Percentiles rank a stretch among this genome's conserved stretches.
Evolutionary conservation across 345 rosid species (phyloP).

Genomic region (Sisymbrium altissimum): DNA sequence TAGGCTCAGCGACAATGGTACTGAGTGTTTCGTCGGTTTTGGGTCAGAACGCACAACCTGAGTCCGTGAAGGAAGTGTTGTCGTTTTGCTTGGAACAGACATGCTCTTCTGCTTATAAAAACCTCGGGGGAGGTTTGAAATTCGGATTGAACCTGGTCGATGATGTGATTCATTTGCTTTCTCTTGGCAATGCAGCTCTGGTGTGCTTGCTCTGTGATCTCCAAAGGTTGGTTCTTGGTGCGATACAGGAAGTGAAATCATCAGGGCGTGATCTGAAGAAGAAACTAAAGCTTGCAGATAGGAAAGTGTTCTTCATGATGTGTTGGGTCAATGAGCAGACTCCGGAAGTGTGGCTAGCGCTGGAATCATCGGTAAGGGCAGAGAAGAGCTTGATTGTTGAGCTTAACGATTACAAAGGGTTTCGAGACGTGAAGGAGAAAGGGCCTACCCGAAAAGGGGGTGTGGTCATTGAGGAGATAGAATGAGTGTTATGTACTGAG

Average conservation of each 20-base stretch:
- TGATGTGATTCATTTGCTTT: conserved; percentile 51
- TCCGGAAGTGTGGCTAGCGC: conserved; percentile 53
- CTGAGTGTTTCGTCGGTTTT: conserved; percentile 63
- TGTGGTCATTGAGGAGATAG: conserved; percentile 64
- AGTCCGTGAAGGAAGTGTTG: conserved; percentile 56
- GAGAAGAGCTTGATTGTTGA: conserved; percentile 47
- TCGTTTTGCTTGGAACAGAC: conserved; percentile 70
- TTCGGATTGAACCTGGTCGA: conserved; percentile 63
- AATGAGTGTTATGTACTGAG: conserved; percentile 13
- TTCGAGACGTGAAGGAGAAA: conserved; percentile 26
- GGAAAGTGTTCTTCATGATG: conserved; percentile 75
- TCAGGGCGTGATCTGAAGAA: conserved; percentile 48
- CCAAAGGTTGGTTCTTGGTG: conserved; percentile 60
- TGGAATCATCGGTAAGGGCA: conserved; percentile 49
- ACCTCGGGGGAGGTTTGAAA: conserved; percentile 65
- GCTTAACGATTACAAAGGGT: conserved; percentile 25
- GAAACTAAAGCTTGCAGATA: conserved; percentile 68
- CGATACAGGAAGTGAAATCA: conserved; percentile 44
- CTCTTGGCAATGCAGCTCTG: conserved; percentile 55
- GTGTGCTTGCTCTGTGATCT: conserved; percentile 72
- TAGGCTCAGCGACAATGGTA: conserved; percentile 58
- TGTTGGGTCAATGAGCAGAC: conserved; percentile 92
- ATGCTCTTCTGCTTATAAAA: conserved; percentile 68
- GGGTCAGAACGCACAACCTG: conserved; percentile 64
- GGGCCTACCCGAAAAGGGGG: conserved; percentile 22